Percentiles rank a stretch among this genome's conserved stretches.
Conservation (phyloP, 2,329 filamentous ascomycete species). For the Rhinocladiella similis region DNA sequence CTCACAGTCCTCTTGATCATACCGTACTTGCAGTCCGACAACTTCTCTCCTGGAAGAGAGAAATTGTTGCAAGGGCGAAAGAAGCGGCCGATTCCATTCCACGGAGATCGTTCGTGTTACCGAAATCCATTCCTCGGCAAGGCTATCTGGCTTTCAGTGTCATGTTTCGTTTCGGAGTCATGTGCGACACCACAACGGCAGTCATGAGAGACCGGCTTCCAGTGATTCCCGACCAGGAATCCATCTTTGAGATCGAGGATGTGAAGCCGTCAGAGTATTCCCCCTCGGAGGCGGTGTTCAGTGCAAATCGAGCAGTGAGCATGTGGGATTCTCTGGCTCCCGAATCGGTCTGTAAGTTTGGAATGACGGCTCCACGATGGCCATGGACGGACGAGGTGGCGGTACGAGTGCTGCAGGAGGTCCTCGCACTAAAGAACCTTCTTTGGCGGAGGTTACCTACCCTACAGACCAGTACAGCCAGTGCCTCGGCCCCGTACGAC, state of each 20-base stretch:
- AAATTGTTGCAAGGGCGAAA: background rate
- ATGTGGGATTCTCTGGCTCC: constrained; percentile 6
- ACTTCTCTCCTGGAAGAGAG: constrained; percentile 5
- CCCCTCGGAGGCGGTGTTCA: constrained; percentile 4
- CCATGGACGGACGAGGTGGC: constrained; percentile 6
- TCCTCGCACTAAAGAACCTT: constrained; percentile 5
- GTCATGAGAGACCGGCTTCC: constrained; percentile 10
- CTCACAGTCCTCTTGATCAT: constrained; percentile 2
- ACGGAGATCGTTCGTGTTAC: background rate
- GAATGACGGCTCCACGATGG: constrained; percentile 3
- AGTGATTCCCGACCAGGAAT: constrained; percentile 9
- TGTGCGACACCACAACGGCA: constrained; percentile 8
- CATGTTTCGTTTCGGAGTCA: constrained; percentile 12
- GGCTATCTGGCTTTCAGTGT: constrained; percentile 8
- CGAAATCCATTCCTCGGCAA: constrained; percentile 6
- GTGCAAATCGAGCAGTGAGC: constrained; percentile 5
- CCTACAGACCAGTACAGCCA: constrained; percentile 5
- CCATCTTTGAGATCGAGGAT: constrained; percentile 10
- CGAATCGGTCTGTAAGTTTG: constrained; percentile 4
- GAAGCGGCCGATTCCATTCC: background rate
- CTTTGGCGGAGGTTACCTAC: constrained; percentile 3
- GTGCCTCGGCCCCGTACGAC: constrained; percentile 4
- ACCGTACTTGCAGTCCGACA: constrained; percentile 4
- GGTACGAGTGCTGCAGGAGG: constrained; percentile 5
- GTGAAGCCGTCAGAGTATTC: constrained; percentile 4